Conservation (phyloP, 2,329 filamentous ascomycete genomes). For the Fusarium subglutinans region DNA sequence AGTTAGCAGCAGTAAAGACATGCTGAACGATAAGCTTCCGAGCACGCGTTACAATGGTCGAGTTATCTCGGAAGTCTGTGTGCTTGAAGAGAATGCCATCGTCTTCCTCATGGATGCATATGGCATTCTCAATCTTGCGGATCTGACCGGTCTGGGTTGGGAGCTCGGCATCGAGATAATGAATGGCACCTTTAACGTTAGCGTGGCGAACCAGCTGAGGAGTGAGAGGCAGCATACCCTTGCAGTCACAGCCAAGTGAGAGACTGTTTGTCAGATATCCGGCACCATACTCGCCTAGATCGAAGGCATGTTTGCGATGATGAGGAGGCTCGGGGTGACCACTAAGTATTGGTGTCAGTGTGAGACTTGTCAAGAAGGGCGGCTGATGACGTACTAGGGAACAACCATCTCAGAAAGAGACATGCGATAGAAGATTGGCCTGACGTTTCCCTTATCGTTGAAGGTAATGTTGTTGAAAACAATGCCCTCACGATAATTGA, state of each 20-base stretch:
- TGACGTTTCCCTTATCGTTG: constrained; percentile 80
- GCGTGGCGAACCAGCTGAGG: accelerated
- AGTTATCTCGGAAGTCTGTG: constrained; percentile 91
- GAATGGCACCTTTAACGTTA: constrained; percentile 60
- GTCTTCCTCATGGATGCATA: constrained; percentile 96
- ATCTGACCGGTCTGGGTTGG: constrained; percentile 78
- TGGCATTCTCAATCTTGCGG: constrained; percentile 88
- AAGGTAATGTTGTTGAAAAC: constrained; percentile 90
- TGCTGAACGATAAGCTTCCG: constrained; percentile 89
- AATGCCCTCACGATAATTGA: constrained; percentile 93
- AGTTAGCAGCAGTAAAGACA: constrained; percentile 95
- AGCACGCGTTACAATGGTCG: constrained; percentile 83
- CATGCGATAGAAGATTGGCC: constrained; percentile 87
- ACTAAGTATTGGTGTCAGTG: background rate
- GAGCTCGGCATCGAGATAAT: constrained; percentile 90
- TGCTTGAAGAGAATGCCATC: constrained; percentile 93
- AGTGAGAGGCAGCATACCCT: constrained; percentile 63
- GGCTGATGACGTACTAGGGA: constrained; percentile 62
- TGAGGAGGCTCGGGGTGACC: constrained; percentile 83
- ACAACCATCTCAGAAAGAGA: constrained; percentile 95
- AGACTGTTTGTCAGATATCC: constrained; percentile 87
- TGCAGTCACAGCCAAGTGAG: constrained; percentile 83
- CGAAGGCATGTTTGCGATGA: constrained; percentile 83
- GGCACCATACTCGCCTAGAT: constrained; percentile 82
- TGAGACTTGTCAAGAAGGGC: background rate